A percentile compares a stretch with the other conserved stretches of the same genome.
phyloP scores from a whole-genome alignment of 805 yeast genomes.

The Sungouiella thailandica region DNA sequence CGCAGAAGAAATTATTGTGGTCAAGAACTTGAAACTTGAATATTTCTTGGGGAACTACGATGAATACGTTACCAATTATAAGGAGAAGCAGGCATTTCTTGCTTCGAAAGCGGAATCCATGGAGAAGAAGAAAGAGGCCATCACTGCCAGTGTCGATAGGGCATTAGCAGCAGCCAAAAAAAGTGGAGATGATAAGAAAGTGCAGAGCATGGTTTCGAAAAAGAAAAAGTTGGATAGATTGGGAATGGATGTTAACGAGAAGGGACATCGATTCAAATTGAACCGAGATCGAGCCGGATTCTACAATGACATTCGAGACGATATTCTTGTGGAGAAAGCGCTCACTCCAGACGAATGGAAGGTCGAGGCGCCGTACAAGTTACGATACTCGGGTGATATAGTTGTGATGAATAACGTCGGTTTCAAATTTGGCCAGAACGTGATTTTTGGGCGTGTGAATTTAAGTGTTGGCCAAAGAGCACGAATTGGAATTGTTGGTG shows the following conservation, averaged over 20 bases:
- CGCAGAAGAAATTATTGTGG: neutral
- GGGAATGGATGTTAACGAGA: slow-evolving; percentile 1
- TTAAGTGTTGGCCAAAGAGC: neutral
- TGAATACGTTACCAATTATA: neutral
- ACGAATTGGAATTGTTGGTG: slow-evolving; percentile 99
- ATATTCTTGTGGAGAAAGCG: neutral
- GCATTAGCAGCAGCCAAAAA: slow-evolving; percentile 1
- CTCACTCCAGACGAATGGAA: neutral
- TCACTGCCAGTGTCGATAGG: neutral
- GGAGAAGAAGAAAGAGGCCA: slow-evolving; percentile 1
- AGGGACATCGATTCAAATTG: slow-evolving; percentile 1
- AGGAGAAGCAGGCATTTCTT: neutral
- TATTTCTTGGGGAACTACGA: slow-evolving; percentile 1
- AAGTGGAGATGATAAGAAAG: slow-evolving; percentile 1
- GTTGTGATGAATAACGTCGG: slow-evolving; percentile 1
- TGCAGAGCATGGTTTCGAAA: slow-evolving; percentile 1
- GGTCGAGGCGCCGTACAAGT: neutral
- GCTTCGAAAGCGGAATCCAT: neutral
- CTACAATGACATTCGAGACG: slow-evolving; percentile 1
- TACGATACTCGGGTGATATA: neutral
- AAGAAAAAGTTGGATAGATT: slow-evolving; percentile 1
- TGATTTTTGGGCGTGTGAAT: neutral
- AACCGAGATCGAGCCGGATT: neutral
- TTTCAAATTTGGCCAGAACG: neutral
- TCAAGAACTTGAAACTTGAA: neutral